Evolutionary conservation across 2,329 filamentous ascomycete species (phyloP).

Genomic region (Zymoseptoria tritici): DNA sequence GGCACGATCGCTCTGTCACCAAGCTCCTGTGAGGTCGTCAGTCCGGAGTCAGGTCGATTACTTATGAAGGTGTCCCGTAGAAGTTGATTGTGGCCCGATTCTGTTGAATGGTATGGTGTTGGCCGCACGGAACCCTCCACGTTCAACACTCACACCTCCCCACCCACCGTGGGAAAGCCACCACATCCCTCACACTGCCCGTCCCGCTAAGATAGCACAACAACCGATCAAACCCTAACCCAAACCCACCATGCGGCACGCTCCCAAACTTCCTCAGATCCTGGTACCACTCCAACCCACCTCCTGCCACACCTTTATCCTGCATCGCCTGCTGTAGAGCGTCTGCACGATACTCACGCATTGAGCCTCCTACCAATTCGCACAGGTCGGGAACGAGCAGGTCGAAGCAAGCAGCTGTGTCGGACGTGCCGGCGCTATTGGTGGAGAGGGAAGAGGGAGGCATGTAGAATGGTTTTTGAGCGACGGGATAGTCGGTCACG

Average conservation of each 20-base stretch:
- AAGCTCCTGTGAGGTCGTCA: no score
- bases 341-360: slow-evolving; percentile 73
- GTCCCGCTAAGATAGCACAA: slow-evolving; percentile 77
- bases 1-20: no score
- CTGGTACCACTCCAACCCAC: slow-evolving; percentile 68
- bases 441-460: slow-evolving; percentile 40
- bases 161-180: slow-evolving; percentile 73
- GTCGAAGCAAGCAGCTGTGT: slow-evolving; percentile 86
- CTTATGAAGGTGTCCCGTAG: no score
- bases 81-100: no score
- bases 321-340: slow-evolving; percentile 65
- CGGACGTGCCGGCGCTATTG: slow-evolving; percentile 9
- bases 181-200: slow-evolving; percentile 73
- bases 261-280: slow-evolving; percentile 87
- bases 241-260: slow-evolving; percentile 85
- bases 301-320: slow-evolving; percentile 50
- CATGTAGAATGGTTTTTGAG: slow-evolving; percentile 92
- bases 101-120: no score
- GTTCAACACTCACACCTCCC: slow-evolving; percentile 35
- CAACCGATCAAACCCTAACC: slow-evolving; percentile 80
- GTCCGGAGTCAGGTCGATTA: no score
- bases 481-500: slow-evolving; percentile 83
- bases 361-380: slow-evolving; percentile 80
- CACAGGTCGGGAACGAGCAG: slow-evolving; percentile 77
- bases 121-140: not conserved